Conservation (phyloP, 768 basidiomycete genomes). For the Amanita exitialis region DNA sequence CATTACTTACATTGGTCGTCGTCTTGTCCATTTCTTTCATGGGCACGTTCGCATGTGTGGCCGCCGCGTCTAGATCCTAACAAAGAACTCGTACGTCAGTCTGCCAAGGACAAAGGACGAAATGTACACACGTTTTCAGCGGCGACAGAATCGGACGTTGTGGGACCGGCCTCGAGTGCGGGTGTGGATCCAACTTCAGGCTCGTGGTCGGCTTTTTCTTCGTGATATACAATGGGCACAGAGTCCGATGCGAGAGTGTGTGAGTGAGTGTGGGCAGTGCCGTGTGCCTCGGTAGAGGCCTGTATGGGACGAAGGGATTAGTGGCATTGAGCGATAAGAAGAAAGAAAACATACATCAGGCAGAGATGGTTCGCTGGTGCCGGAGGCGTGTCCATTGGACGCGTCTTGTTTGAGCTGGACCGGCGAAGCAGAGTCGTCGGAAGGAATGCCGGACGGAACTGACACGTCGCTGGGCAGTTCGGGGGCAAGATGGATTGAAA, state of each 20-base stretch:
- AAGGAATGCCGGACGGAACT: not conserved
- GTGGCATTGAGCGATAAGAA: not conserved
- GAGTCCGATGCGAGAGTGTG: no score
- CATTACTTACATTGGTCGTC: not conserved
- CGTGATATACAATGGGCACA: not conserved
- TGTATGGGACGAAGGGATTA: not conserved
- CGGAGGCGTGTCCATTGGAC: not conserved
- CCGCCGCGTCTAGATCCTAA: not conserved
- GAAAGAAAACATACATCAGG: not conserved
- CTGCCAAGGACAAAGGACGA: not conserved
- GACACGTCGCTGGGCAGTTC: slow-evolving; percentile 5
- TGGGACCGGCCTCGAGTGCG: not conserved
- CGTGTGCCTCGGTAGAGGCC: not conserved
- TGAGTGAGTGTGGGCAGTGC: not conserved
- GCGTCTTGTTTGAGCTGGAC: not conserved
- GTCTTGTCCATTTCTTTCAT: not conserved
- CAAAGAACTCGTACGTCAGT: not conserved
- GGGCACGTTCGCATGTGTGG: not conserved
- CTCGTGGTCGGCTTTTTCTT: not conserved
- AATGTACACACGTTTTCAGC: not conserved
- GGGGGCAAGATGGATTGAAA: not conserved
- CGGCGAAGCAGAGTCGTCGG: not conserved
- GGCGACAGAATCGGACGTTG: not conserved
- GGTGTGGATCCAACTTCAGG: not conserved
- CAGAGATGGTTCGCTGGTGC: not conserved